Base-by-base conservation (phyloP, 2,329 filamentous ascomycete genomes). In the Nakataea oryzae region DNA sequence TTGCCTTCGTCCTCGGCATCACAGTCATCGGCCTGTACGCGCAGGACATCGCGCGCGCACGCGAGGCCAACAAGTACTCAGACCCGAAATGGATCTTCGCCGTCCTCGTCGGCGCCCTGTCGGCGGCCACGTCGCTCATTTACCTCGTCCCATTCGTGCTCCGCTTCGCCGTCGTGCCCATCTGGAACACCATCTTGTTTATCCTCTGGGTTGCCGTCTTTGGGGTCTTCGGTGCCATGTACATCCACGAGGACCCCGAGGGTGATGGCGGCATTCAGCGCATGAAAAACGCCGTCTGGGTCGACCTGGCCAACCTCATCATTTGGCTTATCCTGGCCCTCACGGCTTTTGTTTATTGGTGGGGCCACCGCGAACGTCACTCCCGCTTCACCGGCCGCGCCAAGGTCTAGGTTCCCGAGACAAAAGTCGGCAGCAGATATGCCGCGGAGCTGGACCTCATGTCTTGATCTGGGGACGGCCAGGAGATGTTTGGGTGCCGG, bases 211-310 rank as follows among this genome's bases (percentile, higher is more conserved):
- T 91, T 64, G 84, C 86, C 2, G 79, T 95, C 7, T 96, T 96
- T 72, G 92, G 91, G 24, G 77, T 95, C 64, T 96, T 96, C 71
- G 92, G 87, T 61, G 86, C 82, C 68, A 76, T 93, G 80, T 96
- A 88, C 78, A 89, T 96, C 70, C 74, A 83, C 61, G 86, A 86
- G 69, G 73, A 91, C 63, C 73, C 86, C 0, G 79, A 88, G 71
- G 86, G 86, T 17, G 81, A 90, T 70, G 68, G 69, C 54, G 86
- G 81, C 59, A 81, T 93, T 63, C 76, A 79, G 66, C 82, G 90
- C 62, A 96, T 96, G 91, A 91, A 92, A 77, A 86, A 87, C 70
- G 90, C 91, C 6, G 90, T 95, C 21, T 96, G 90, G 89, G 80
- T 96, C 57, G 89, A 93, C 72, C 74, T 96, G 60, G 78, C 83